phyloP scores from a whole-genome alignment of 2,329 filamentous ascomycete genomes.

The Fusarium aywerte region DNA sequence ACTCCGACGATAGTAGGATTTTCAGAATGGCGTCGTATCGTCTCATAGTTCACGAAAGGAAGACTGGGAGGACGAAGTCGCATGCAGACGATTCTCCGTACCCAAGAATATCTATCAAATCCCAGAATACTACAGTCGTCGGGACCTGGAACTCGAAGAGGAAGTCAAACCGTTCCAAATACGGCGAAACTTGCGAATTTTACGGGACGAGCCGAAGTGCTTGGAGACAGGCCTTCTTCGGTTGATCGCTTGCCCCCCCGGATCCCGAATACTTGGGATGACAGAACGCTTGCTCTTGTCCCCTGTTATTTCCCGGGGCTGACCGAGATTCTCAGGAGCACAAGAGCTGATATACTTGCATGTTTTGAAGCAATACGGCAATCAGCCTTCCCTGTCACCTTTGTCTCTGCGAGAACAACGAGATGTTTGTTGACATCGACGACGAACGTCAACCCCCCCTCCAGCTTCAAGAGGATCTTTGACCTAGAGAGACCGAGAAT shows the following conservation, averaged over 20 bases:
- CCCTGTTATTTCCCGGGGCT: slow-evolving; percentile 26
- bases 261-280: slow-evolving; percentile 36
- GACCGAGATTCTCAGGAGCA: slow-evolving; percentile 20
- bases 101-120: slow-evolving; percentile 34
- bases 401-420: not conserved
- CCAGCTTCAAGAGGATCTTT: slow-evolving; percentile 8
- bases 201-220: slow-evolving; percentile 45
- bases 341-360: slow-evolving; percentile 13
- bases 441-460: not conserved
- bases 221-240: slow-evolving; percentile 29
- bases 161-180: slow-evolving; percentile 30
- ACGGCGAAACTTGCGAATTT: slow-evolving; percentile 43
- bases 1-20: slow-evolving; percentile 18
- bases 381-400: not conserved
- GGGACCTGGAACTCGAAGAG: slow-evolving; percentile 17
- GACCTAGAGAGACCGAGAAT: slow-evolving; percentile 35
- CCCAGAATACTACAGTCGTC: slow-evolving; percentile 21
- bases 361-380: slow-evolving; percentile 10
- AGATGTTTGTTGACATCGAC: slow-evolving; percentile 13
- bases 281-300: slow-evolving; percentile 25
- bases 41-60: slow-evolving; percentile 19
- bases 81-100: slow-evolving; percentile 20
- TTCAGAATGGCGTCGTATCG: slow-evolving; percentile 21
- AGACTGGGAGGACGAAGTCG: slow-evolving; percentile 28
- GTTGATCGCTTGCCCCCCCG: slow-evolving; percentile 32